These are phyloP conservation scores for Umbelopsis ramanniana DNA, from an alignment of 192 early-diverging fungal species.

Conservation along the genomic window DNA sequence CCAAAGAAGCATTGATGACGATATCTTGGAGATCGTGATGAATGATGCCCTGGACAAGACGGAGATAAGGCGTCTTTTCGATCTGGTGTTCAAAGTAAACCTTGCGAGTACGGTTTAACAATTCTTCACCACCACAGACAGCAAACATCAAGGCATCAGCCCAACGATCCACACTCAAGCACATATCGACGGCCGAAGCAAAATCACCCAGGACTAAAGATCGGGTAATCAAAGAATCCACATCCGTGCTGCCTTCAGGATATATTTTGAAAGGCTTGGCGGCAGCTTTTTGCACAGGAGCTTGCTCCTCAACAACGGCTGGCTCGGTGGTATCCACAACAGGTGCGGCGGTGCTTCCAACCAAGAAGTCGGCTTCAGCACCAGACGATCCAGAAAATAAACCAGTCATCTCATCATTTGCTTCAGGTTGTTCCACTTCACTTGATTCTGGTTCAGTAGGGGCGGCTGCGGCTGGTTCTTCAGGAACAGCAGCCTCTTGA, in stretches of 20 bases:
- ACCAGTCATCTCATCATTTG: conserved; percentile 47
- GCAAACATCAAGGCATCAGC: conserved; percentile 76
- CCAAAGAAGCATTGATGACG: conserved; percentile 74
- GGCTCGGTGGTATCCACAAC: not conserved
- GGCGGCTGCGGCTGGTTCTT: conserved; percentile 42
- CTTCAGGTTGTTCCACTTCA: conserved; percentile 20
- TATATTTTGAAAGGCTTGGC: conserved; percentile 53
- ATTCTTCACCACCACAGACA: conserved; percentile 74
- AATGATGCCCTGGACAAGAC: conserved; percentile 82
- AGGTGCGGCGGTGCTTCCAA: not conserved
- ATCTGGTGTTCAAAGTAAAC: conserved; percentile 82
- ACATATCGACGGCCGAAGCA: conserved; percentile 88
- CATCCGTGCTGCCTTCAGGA: conserved; percentile 65
- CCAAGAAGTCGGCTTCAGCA: conserved; percentile 15
- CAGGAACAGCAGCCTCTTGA: conserved; percentile 26
- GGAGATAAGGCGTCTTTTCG: conserved; percentile 75
- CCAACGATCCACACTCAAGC: conserved; percentile 78
- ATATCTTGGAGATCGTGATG: conserved; percentile 83
- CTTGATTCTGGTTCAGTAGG: too few relatives aligned
- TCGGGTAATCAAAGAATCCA: conserved; percentile 82
- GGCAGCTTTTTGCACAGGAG: not conserved
- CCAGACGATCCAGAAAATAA: conserved; percentile 47
- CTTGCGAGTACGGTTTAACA: conserved; percentile 61
- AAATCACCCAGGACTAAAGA: conserved; percentile 91
- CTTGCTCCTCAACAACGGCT: not conserved